Conservation (phyloP, 2,329 filamentous ascomycete species). For the Fusarium succisae region DNA sequence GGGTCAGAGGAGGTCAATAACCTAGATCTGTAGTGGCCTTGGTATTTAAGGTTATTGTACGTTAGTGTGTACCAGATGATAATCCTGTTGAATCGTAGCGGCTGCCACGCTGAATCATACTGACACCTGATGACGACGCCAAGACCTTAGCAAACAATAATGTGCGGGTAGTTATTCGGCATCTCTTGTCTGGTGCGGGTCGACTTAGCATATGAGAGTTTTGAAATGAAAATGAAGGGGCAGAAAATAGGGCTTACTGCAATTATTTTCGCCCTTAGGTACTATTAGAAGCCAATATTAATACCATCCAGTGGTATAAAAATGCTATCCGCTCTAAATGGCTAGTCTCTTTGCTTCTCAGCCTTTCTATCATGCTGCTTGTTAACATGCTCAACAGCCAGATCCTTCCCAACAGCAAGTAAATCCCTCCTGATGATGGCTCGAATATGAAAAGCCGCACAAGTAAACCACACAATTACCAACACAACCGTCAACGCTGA, state of each 20-base stretch:
- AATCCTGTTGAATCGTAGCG: no score
- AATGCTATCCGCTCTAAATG: fast-evolving
- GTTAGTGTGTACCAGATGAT: no score
- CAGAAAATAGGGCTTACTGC: fast-evolving
- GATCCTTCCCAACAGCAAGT: conserved; percentile 15
- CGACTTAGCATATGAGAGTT: fast-evolving
- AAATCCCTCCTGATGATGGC: background rate
- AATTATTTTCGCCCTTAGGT: no score
- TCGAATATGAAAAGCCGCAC: background rate
- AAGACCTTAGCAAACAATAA: fast-evolving
- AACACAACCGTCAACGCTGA: background rate
- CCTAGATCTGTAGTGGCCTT: fast-evolving
- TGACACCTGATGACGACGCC: background rate
- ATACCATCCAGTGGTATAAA: fast-evolving
- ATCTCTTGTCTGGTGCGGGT: fast-evolving
- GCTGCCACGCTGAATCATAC: no score
- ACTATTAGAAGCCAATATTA: fast-evolving
- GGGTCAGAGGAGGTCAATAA: fast-evolving
- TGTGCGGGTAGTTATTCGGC: fast-evolving
- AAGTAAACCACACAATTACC: conserved; percentile 11
- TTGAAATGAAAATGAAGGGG: background rate
- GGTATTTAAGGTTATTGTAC: fast-evolving
- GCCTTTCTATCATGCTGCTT: conserved; percentile 2
- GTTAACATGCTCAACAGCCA: conserved; percentile 8
- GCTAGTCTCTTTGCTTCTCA: background rate